Evolutionary conservation across 306 rosid species (phyloP), one percentile per base, ranked within the genome.

Genomic region (Hippophae rhamnoides): DNA sequence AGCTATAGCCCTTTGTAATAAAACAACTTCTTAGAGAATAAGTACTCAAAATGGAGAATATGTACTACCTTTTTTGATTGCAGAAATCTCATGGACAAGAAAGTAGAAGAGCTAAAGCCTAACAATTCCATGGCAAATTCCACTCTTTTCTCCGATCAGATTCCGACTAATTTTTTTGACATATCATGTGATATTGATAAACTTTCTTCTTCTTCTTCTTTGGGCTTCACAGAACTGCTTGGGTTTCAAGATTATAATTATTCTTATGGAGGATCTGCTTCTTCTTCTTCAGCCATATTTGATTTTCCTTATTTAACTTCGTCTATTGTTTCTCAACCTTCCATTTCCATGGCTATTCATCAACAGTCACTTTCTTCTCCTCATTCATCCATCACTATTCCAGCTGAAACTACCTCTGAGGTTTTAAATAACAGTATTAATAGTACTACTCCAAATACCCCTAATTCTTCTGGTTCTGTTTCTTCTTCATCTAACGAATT

Each of bases 401-500:
- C 79, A 8, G 8, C 73, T n/a, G 18, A 59, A 38, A 38, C 43
- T 7, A 52, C 45, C 2, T 85, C 95, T 0, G 97, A 87, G 79
- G 94, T 69, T 1, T n/a, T 85, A 51, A 87, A 85, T 61, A 31
- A 31, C 38, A 31, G 38, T 31, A 31, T 31, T 31, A 18, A 18
- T 18, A 18, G 23, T 18, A 67, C 77, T 12, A 74, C 85, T 54
- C 88, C 95, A 5, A 57, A 87, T 0, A 76, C 95, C 0, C 89
- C 95, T 0, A 75, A 81, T 80, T 85, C 87, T 0, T 72, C 76
- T 2, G 38, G 38, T 1, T 87, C 93, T 3, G 73, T 83, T 60
- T 85, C 99, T 7, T 88, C 86, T 0, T 88, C 86, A 0, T 81
- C 93, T 0, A 80, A 81, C 44, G 99, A 79, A 61, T 76, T 78